phyloP scores from a whole-genome alignment of 208 protist species.

The Acanthamoeba lenticulata region DNA sequence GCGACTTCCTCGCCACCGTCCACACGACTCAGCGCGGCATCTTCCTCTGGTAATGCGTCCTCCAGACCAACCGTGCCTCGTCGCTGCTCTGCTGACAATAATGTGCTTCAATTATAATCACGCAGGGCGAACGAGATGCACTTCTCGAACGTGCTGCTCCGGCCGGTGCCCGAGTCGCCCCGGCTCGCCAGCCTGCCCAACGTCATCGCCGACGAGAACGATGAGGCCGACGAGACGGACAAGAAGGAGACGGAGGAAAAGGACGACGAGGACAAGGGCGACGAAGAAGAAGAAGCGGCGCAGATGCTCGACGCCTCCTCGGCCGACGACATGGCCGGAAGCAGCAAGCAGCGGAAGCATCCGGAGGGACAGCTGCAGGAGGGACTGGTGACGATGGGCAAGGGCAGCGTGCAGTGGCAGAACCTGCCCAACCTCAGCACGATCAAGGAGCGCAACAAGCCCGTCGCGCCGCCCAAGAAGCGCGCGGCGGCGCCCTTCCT shows the following conservation, averaged over 20 bases:
- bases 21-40: conserved; percentile 57
- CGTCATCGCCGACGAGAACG: conserved; percentile 46
- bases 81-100: not conserved
- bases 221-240: not conserved
- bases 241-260: not conserved
- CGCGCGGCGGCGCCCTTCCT: conserved; percentile 80
- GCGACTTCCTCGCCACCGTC: conserved; percentile 80
- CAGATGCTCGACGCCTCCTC: not conserved
- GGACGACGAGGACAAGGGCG: conserved; percentile 14
- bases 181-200: conserved; percentile 38
- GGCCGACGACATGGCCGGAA: too few species aligned
- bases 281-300: not conserved
- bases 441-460: conserved; percentile 83
- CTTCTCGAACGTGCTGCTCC: conserved; percentile 72
- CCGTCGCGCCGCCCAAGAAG: conserved; percentile 70
- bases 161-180: not conserved
- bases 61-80: too few species aligned
- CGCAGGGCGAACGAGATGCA: conserved; percentile 76
- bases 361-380: conserved; percentile 1
- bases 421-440: conserved; percentile 66
- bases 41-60: conserved; percentile 79
- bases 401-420: conserved; percentile 31
- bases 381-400: conserved; percentile 13
- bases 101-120: not conserved
- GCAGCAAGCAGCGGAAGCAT: too few species aligned